Base-by-base conservation (phyloP, 495 filamentous ascomycete species). In the Xylaria nigripes region DNA sequence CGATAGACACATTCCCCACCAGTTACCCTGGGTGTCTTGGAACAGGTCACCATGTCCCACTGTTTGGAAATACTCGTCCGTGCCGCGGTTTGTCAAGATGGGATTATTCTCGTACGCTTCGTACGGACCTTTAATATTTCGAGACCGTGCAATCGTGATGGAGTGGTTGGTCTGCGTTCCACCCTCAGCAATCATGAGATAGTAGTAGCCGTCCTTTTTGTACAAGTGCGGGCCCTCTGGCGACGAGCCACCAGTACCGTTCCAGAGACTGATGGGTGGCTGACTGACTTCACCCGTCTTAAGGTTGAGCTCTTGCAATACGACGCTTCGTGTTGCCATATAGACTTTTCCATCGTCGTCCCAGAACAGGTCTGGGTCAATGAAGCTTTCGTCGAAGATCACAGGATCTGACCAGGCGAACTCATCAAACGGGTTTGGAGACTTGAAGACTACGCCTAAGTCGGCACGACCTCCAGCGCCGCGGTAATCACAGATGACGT, bases 151-250 rank as follows among this genome's bases (percentile, higher is more conserved):
- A 54, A 78, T 81, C 55, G 51, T 77, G 62, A 68, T 68, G 16
- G 65, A 56, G 60, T 82, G 81, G 43, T 69, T 65, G 27, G 70
- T 62, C 21, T 65, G 74, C 0, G 82, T 84, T 16, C 82, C 83
- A 2, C 82, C 83, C 64, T 86, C 82, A 0, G 83, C 83, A 6
- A 81, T 81, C 50, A 88, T 72, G 29, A 88, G 72, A 56, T 87
- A 88, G 61, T 84, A 86, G 64, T 78, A 86, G 0, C 72, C 78
- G 48, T 81, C 81, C 21, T 81, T 80, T 49, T 77, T 77, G 64
- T 83, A 85, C 29, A 87, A 69, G 50, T 84, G 82, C 3, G 83
- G 82, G 8, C 81, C 83, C 63, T 86, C 83, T 2, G 81, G 77
- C 19, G 73, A 74, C 0, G 72, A 66, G 0, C 75, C 76, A 16